Evolutionary conservation across 2,329 filamentous ascomycete genomes (phyloP).

Genomic region (Daldinia eschscholtzii): DNA sequence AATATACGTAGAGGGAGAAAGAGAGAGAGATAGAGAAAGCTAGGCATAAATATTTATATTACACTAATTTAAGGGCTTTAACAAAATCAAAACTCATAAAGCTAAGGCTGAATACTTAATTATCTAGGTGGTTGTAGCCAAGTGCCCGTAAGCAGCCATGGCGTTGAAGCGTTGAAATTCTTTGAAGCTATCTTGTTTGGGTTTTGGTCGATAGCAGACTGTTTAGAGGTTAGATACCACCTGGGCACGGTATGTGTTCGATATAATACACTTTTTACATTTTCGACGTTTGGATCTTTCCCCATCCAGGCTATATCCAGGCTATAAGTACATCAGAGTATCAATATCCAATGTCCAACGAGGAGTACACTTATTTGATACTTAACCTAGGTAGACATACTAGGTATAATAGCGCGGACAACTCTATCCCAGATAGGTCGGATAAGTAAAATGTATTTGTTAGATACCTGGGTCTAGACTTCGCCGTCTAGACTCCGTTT

Average conservation of each 20-base stretch:
- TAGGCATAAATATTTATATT: not conserved
- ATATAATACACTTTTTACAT: not conserved
- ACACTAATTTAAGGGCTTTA: not conserved
- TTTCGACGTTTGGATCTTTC: not conserved
- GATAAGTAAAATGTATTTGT: not conserved
- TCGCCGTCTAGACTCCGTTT: slow-evolving; percentile 1
- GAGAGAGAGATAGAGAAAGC: not conserved
- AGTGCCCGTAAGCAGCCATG: not conserved
- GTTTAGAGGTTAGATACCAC: not conserved
- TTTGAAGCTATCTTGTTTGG: not conserved
- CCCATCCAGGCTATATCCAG: not conserved
- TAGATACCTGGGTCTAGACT: slow-evolving; percentile 2
- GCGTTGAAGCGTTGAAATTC: not conserved
- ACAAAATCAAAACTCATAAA: not conserved
- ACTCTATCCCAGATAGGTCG: not conserved
- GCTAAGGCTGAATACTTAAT: not conserved
- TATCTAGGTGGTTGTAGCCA: not conserved
- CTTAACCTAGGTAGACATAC: not conserved
- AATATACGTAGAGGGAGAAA: not conserved
- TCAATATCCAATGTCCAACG: not conserved
- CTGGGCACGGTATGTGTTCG: not conserved
- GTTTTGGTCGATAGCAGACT: not conserved
- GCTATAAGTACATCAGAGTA: not conserved
- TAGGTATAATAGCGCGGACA: not conserved
- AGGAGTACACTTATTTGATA: too few relatives aligned